Percentiles rank a stretch among this genome's conserved stretches.
Conservation (phyloP, 73 alveolate genomes). For the Tetrahymena malaccensis region DNA sequence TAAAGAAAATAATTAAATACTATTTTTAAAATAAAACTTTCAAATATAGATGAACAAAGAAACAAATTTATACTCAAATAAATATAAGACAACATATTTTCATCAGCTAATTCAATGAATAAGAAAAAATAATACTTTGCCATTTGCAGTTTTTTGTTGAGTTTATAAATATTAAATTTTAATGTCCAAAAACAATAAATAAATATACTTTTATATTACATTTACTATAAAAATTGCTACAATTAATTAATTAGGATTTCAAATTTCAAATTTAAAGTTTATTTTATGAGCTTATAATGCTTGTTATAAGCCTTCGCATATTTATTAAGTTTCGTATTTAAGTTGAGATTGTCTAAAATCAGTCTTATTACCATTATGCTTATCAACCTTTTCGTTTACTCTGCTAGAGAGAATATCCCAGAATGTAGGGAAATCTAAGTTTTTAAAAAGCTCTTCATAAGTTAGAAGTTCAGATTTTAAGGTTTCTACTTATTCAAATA, state of each 20-base stretch:
- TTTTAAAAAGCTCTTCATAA: neutral
- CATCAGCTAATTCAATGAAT: no score
- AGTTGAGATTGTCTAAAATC: neutral
- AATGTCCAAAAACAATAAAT: no score
- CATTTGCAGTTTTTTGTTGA: no score
- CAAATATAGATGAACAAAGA: no score
- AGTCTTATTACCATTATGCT: neutral
- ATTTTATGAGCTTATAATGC: neutral
- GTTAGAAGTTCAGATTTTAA: neutral
- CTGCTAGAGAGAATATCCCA: slow-evolving; percentile 1
- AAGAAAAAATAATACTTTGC: no score
- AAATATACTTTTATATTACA: no score
- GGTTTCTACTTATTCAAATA: neutral
- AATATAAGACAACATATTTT: no score
- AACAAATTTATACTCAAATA: no score
- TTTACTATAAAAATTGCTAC: no score
- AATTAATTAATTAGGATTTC: neutral
- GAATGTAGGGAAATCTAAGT: neutral
- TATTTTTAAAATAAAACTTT: no score
- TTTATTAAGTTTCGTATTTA: neutral
- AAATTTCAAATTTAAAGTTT: neutral
- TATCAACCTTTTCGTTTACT: neutral
- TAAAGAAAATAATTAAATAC: no score
- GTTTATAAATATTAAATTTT: no score
- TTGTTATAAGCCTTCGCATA: neutral